Conservation (phyloP, 352 stramenopile genomes). For the Globisporangium okanoganense region DNA sequence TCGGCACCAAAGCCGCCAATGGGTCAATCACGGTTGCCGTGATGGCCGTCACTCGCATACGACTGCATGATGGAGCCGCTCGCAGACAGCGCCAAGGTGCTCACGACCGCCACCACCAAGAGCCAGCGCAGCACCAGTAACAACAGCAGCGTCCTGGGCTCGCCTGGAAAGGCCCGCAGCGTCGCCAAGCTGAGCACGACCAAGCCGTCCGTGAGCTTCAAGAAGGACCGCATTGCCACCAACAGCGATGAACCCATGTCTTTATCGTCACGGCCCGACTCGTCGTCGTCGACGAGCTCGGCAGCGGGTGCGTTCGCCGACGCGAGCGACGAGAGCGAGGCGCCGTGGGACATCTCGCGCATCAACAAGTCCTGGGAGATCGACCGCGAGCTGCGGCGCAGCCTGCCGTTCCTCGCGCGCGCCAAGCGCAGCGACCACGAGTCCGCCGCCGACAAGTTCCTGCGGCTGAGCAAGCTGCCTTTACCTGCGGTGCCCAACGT, state of each 20-base stretch:
- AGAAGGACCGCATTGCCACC: not conserved
- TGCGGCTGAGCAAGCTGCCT: constrained; percentile 55
- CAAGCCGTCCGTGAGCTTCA: not conserved
- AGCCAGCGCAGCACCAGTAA: not conserved
- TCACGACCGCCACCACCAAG: not conserved
- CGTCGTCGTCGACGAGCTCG: not conserved
- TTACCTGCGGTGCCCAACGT: constrained; percentile 23
- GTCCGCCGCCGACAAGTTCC: constrained; percentile 53
- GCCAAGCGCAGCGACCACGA: constrained; percentile 43
- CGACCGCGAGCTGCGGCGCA: constrained; percentile 50
- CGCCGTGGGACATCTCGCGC: constrained; percentile 60
- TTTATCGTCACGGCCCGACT: not conserved
- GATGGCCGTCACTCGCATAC: not conserved
- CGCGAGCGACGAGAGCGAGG: not conserved
- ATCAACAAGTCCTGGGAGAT: constrained; percentile 78
- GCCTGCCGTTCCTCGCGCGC: constrained; percentile 52
- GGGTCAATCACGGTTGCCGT: not conserved
- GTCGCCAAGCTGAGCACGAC: not conserved
- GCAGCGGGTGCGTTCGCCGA: not conserved
- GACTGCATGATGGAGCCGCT: constrained; percentile 1
- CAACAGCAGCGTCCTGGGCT: too few relatives aligned
- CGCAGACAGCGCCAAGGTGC: not conserved
- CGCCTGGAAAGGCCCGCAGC: not conserved
- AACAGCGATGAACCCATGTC: not conserved
- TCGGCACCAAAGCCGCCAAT: not conserved